Base-by-base conservation (phyloP, 2,329 filamentous ascomycete genomes). In the Raffaelea deltoideospora region DNA sequence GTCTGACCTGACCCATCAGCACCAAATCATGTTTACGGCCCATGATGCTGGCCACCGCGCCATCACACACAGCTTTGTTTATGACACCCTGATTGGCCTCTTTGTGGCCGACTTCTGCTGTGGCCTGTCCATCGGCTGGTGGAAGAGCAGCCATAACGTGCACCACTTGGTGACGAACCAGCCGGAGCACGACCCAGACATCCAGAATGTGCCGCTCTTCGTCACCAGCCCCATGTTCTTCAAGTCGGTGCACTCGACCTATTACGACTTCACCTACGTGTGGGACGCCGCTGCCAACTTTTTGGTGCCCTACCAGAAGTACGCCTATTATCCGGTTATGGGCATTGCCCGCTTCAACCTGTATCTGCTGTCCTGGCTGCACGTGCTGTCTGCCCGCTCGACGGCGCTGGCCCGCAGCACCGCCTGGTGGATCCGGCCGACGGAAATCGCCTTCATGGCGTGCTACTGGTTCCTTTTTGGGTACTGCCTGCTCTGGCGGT, bases 341-440 rank as follows among this genome's bases (percentile, higher is more conserved):
- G 62, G 60, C 41, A 60, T 82, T 37, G 78, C 75, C 3, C 75
- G 78, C 41, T 82, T 83, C 67, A 82, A 82, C 50, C 66, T 83
- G 2, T 82, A 81, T 53, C 55, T 74, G 15, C 64, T 81, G 10
- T 76, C 72, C 5, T 79, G 74, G 74, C 56, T 67, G 14, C 76
- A 79, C 50, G 66, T 82, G 10, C 54, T 80, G 22, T 65, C 66
- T 5, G 59, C 59, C 27, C 61, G 62, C 49, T 70, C 68, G 0
- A 65, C 69, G 0, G 61, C 59, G 24, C 75, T 76, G 38, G 72
- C 70, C 35, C 57, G 51, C 48, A 61, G 54, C 31, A 67, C 66
- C 31, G 76, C 76, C 0, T 72, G 72, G 65, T 81, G 76, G 73
- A 71, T 76, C 43, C 73, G 76, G 23, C 76, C 72, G 39, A 64